Percentiles rank a stretch among this genome's conserved stretches.
These are phyloP conservation scores for Amaranthus palmeri DNA, from an alignment of 148 eudicot genomes.

Conservation along the genomic window DNA sequence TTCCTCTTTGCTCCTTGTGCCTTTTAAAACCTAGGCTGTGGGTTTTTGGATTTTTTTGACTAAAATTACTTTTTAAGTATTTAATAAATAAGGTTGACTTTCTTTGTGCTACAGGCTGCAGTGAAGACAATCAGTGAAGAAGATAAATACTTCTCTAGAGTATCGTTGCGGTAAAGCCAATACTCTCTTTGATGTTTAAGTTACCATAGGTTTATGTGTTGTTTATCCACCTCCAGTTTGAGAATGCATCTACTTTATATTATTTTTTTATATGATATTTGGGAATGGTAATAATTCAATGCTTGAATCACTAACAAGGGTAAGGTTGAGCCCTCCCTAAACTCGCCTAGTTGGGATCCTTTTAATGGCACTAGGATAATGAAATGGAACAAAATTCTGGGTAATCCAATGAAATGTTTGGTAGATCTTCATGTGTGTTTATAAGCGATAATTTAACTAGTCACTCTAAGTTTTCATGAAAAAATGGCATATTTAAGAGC, in stretches of 20 bases:
- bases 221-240: constrained; percentile 10
- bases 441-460: neutral
- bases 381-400: neutral
- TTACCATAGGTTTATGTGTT: neutral
- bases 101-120: constrained; percentile 64
- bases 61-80: neutral
- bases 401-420: neutral
- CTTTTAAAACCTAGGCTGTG: neutral
- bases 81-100: constrained; percentile 9
- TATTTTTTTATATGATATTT: neutral
- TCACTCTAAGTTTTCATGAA: neutral
- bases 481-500: neutral
- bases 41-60: neutral
- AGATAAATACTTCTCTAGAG: constrained; percentile 83
- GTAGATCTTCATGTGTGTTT: neutral
- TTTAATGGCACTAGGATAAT: neutral
- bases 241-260: neutral
- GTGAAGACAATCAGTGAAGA: constrained; percentile 88
- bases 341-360: neutral
- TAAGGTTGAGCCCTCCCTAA: too few relatives aligned
- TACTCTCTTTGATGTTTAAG: neutral
- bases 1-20: neutral
- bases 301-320: too few relatives aligned
- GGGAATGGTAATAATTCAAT: too few relatives aligned
- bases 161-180: constrained; percentile 66